Evolutionary conservation across 441 rosid species (phyloP).

Genomic region (Aquilaria agallochum): DNA sequence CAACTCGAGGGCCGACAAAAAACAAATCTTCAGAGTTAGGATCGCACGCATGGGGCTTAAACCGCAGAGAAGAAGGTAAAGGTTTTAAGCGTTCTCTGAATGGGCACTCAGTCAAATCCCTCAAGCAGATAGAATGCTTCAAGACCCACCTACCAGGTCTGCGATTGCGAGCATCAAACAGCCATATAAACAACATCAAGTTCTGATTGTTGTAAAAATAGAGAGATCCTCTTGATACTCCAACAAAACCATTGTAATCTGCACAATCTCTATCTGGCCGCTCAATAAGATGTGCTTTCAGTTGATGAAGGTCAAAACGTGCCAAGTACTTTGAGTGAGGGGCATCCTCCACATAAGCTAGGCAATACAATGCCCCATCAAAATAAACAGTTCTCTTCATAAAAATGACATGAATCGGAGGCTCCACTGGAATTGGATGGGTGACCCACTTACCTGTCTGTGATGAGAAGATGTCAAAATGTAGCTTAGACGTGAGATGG

Average conservation of each 20-base stretch:
- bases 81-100: neutral
- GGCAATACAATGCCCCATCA: neutral
- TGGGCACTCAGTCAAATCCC: neutral
- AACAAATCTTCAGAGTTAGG: neutral
- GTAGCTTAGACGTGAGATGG: neutral
- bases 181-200: neutral
- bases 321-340: neutral
- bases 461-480: conserved; percentile 1
- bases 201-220: neutral
- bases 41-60: neutral
- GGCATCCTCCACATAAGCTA: neutral
- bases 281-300: neutral
- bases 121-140: neutral
- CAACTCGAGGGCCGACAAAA: neutral
- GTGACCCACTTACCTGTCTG: neutral
- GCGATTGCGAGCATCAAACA: neutral
- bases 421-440: neutral
- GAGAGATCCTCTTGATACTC: neutral
- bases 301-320: neutral
- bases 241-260: neutral
- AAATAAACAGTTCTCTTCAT: neutral
- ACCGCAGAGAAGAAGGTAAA: neutral
- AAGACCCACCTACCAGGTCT: neutral
- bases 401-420: neutral
- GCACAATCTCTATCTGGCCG: neutral